Evolutionary conservation across 768 basidiomycete species (phyloP), one percentile per base, ranked within the genome.

Genomic region (Erythrobasidium yunnanense): DNA sequence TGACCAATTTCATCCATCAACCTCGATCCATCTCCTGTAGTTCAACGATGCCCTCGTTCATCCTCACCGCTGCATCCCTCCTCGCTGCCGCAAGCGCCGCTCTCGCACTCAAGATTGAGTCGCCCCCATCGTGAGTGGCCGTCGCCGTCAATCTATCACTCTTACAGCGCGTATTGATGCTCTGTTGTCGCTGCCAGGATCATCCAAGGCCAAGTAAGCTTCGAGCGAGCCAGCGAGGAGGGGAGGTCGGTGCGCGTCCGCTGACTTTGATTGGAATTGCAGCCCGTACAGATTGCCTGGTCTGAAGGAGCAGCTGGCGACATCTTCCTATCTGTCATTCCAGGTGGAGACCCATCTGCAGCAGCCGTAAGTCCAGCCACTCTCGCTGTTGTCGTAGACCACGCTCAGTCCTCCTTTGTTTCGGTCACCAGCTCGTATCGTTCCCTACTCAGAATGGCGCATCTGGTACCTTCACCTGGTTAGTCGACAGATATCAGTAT

Each of bases 401-500:
- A n/a, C 38, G 38, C 38, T 11, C 38, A 42, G 38, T 68, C 55
- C 46, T 65, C 47, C 53, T 49, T 49, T 60, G 60, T n/a, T 55
- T 60, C 23, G 35, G 65, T 23, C 6, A 60, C 38, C 11, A 11
- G 11, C 25, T 70, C 38, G 65, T 52, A 27, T 27, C 47, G 18
- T 42, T 70, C 38, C 27, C 52, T 27, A 51, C 38, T 18, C 58
- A 63, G 33, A 7, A 17, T 4, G 34, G 35, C 57, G 17, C 67
- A 29, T 63, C 58, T 52, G 65, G 56, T 22, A 55, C 47, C 11
- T 69, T 57, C 68, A 68, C 65, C 45, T 69, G 68, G 72, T 58
- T 29, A 42, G 56, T 58, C 45, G 42, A 13, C 35, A 18, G 27
- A 4, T 6, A 17, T 18, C 5, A 7, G 29, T 55, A 32, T 22